Conservation (phyloP, 331 rosid species). For the Arachis monticola region DNA sequence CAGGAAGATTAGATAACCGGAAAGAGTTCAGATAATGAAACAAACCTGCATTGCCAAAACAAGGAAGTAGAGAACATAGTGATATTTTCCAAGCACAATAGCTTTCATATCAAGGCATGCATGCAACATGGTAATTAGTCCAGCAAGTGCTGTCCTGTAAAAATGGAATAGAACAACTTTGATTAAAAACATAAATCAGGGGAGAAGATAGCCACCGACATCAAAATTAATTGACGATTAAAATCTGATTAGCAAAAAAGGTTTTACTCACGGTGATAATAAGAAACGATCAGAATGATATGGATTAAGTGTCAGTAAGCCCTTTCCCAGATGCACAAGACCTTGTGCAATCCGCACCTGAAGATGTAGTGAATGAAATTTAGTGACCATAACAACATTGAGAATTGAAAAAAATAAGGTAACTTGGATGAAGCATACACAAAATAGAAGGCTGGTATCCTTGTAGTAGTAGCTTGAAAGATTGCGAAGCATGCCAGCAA, state of each 20-base stretch:
- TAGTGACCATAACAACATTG: constrained; percentile 7
- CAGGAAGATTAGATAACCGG: not conserved
- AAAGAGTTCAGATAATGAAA: constrained; percentile 19
- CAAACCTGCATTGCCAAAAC: constrained; percentile 98
- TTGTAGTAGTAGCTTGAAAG: constrained; percentile 98
- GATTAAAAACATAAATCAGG: constrained; percentile 6
- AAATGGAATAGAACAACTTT: not conserved
- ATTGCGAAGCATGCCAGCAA: constrained; percentile 98
- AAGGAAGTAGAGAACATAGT: constrained; percentile 92
- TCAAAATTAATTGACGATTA: not conserved
- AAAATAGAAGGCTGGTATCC: constrained; percentile 94
- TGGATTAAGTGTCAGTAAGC: constrained; percentile 93
- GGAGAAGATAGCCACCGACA: not conserved
- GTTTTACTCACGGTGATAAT: constrained; percentile 77
- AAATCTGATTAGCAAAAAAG: not conserved
- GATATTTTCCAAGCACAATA: constrained; percentile 83
- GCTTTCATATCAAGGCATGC: constrained; percentile 98
- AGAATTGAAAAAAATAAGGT: constrained; percentile 15
- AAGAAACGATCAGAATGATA: constrained; percentile 96
- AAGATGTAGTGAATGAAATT: constrained; percentile 35
- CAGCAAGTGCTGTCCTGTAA: constrained; percentile 92
- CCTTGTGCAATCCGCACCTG: constrained; percentile 99
- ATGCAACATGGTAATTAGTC: constrained; percentile 77
- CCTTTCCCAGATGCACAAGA: constrained; percentile 98
- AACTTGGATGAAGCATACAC: constrained; percentile 61